Percentiles rank a stretch among this genome's conserved stretches.
Evolutionary conservation across 805 yeast genomes (phyloP).

Genomic region (Saccharomycopsis sp.): DNA sequence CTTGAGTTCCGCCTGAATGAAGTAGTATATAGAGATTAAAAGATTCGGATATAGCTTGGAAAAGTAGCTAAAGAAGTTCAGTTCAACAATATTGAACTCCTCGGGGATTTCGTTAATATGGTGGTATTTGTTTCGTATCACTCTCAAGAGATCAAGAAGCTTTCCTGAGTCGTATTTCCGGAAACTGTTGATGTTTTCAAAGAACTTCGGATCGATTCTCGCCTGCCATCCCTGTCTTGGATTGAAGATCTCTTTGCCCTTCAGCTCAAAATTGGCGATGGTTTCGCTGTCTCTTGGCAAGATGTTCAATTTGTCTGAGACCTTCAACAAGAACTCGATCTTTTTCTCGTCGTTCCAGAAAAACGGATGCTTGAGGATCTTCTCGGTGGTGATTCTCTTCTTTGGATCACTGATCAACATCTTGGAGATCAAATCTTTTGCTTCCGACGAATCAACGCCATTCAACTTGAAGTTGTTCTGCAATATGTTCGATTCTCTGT

Average conservation of each 20-base stretch:
- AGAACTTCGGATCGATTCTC: constrained; percentile 62
- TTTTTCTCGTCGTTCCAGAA: constrained; percentile 77
- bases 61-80: constrained; percentile 78
- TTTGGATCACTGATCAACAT: constrained; percentile 71
- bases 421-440: constrained; percentile 58
- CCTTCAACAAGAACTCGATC: constrained; percentile 76
- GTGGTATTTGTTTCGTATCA: constrained; percentile 88
- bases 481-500: constrained; percentile 84
- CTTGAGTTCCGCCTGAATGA: constrained; percentile 50
- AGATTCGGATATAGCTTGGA: constrained; percentile 68
- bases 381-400: constrained; percentile 61
- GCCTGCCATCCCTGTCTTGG: constrained; percentile 65
- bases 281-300: constrained; percentile 67
- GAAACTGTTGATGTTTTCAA: constrained; percentile 83
- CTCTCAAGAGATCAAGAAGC: constrained; percentile 80
- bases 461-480: constrained; percentile 53
- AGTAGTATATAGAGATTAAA: constrained; percentile 64
- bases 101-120: constrained; percentile 87
- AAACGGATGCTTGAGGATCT: constrained; percentile 74
- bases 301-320: constrained; percentile 85
- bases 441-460: constrained; percentile 45
- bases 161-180: constrained; percentile 77
- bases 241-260: constrained; percentile 39
- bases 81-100: constrained; percentile 56
- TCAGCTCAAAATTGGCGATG: constrained; percentile 47